Percentiles rank a stretch among this genome's conserved stretches.
Evolutionary conservation across 495 filamentous ascomycete species (phyloP).

Genomic region (Aspergillus heteromorphus): DNA sequence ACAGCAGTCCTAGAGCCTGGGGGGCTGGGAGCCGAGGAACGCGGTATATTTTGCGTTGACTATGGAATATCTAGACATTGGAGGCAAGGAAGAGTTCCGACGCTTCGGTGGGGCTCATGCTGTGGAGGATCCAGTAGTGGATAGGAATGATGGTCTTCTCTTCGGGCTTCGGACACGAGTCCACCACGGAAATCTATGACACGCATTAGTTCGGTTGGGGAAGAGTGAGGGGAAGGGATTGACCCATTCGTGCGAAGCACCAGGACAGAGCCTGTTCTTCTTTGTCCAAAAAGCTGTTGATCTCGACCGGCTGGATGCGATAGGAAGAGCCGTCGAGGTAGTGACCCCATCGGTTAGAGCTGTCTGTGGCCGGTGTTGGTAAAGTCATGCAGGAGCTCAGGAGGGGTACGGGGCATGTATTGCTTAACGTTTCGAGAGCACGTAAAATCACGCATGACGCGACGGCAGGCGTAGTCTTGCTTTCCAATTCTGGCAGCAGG

Average conservation of each 20-base stretch:
- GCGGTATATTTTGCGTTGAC: conserved; percentile 41
- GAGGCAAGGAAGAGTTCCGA: conserved; percentile 24
- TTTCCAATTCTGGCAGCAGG: conserved; percentile 33
- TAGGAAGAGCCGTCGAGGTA: conserved; percentile 45
- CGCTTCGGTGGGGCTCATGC: conserved; percentile 25
- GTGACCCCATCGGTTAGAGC: conserved; percentile 39
- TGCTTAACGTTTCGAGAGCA: conserved; percentile 40
- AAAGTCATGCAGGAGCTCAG: no score
- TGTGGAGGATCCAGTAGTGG: conserved; percentile 27
- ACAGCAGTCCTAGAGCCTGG: conserved; percentile 31
- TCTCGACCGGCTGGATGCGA: conserved; percentile 33
- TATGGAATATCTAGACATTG: conserved; percentile 23
- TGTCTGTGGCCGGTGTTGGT: conserved; percentile 11
- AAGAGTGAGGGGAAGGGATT: neutral
- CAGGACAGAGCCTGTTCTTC: conserved; percentile 41
- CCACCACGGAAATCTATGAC: conserved; percentile 35
- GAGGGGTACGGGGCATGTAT: no score
- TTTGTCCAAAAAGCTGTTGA: conserved; percentile 36
- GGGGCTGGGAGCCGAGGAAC: conserved; percentile 35
- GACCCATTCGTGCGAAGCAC: conserved; percentile 46
- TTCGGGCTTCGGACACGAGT: conserved; percentile 38
- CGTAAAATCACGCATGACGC: conserved; percentile 38
- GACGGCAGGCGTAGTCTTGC: conserved; percentile 33
- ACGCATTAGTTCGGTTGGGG: neutral
- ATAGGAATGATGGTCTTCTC: conserved; percentile 33